phyloP scores from a whole-genome alignment of 108 stramenopile genomes.

The Nitzschia palea region DNA sequence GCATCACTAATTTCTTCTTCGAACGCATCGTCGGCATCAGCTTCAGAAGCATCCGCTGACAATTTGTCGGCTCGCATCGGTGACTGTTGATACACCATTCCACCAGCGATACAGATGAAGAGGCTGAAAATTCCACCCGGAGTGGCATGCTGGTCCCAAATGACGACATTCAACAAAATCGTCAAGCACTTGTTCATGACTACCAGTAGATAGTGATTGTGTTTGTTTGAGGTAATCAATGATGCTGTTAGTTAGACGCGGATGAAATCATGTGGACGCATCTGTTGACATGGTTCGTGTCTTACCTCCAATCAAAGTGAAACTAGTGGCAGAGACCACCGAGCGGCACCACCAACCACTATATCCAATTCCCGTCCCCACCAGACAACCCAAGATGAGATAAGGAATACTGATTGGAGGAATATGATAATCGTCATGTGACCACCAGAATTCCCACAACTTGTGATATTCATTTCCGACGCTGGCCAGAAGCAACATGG shows the following conservation, averaged over 20 bases:
- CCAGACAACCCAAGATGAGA: constrained; percentile 64
- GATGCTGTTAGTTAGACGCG: no score
- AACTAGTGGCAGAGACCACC: constrained; percentile 79
- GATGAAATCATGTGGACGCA: neutral
- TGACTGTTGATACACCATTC: constrained; percentile 83
- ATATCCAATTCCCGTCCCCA: constrained; percentile 90
- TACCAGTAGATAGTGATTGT: neutral
- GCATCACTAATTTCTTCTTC: constrained; percentile 10
- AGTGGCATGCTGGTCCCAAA: constrained; percentile 93
- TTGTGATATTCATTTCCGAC: constrained; percentile 65
- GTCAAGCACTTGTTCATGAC: constrained; percentile 92
- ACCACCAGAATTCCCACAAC: constrained; percentile 36
- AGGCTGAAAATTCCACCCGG: constrained; percentile 73
- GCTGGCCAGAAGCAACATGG: constrained; percentile 76
- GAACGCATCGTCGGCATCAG: constrained; percentile 14
- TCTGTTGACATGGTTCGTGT: neutral
- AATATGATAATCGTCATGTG: constrained; percentile 19
- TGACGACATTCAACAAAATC: constrained; percentile 75
- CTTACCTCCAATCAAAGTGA: constrained; percentile 75
- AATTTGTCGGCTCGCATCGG: constrained; percentile 54
- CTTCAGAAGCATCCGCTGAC: neutral
- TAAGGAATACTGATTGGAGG: constrained; percentile 44
- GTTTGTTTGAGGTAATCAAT: no score
- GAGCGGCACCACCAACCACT: constrained; percentile 85
- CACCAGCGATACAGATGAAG: constrained; percentile 82